Evolutionary conservation across 768 basidiomycete species (phyloP), one percentile per base, ranked within the genome.

Genomic region (Clathrus columnatus): DNA sequence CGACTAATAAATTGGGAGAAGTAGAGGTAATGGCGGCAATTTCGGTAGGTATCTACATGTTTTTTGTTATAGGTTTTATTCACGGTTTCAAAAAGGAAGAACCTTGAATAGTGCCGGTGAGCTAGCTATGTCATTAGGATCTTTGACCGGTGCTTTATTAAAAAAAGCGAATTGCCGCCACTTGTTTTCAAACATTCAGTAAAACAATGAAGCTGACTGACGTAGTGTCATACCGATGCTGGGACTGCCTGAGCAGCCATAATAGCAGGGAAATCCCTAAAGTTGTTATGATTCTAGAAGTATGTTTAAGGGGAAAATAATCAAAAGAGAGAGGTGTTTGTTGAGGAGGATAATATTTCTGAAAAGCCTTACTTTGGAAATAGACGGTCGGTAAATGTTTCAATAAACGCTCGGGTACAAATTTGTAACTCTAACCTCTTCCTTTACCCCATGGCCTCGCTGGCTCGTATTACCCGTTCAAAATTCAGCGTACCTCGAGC

Each of bases 81-180:
- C 26, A 21, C 8, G 2, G 20, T 20, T 16, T 27, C 17, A 49
- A 60, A 42, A 52, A 4, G 26, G 55, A 46, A 30, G 16, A 16
- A 86, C 89, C 67, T 84, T 84, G 77, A 95, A 82, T 21, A 91
- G 76, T 52, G 89, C 84, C 0, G 91, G 91, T 0, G 83, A 69
- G 56, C 78, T 81, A 1, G 80, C 77, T 14, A 89, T 72, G 65
- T 95, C 87, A 62, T 93, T 82, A 2, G 76, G 73, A 62, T 91
- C 91, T 66, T 83, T 90, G 59, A 93, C 82, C 10, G 82, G 78
- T 4, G 81, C 76, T 11, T 77, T 73, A 60, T 92, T 84, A 64
- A 96, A 97, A 80, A 96, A 96, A 2, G 83, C 75, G 72, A 95
- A 95, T 64, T 92, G 88, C 49, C 87, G 79, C 82, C 87, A 91